A percentile compares a stretch with the other conserved stretches of the same genome.
Evolutionary conservation across 495 filamentous ascomycete genomes (phyloP).

Genomic region (Podospora appendiculata): DNA sequence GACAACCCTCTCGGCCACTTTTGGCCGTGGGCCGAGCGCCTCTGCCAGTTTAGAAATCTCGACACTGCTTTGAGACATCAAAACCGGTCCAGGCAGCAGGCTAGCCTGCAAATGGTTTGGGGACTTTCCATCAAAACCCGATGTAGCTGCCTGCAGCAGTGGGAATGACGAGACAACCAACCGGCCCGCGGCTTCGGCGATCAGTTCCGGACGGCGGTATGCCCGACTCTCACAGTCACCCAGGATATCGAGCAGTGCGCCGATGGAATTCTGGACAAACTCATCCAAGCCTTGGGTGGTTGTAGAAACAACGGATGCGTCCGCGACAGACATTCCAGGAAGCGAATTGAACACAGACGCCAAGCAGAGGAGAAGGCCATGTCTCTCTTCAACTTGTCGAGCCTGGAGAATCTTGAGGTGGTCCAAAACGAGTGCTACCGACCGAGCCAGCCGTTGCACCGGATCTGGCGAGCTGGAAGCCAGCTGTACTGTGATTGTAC

Average conservation of each 20-base stretch:
- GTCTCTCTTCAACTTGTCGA: conserved; percentile 58
- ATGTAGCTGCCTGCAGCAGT: conserved; percentile 21
- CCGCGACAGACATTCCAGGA: conserved; percentile 9
- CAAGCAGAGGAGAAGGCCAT: conserved; percentile 59
- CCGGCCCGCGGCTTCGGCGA: conserved; percentile 55
- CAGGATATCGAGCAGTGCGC: conserved; percentile 23
- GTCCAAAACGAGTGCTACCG: conserved; percentile 28
- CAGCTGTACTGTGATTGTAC: conserved; percentile 43
- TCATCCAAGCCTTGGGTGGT: not conserved
- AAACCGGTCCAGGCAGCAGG: conserved; percentile 13
- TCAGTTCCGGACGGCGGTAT: conserved; percentile 59
- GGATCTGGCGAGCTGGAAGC: conserved; percentile 10
- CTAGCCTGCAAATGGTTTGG: not conserved
- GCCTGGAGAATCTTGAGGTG: conserved; percentile 41
- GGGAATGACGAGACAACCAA: conserved; percentile 43
- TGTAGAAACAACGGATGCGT: not conserved
- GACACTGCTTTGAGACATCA: conserved; percentile 7
- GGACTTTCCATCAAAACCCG: not conserved
- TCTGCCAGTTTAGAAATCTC: conserved; percentile 11
- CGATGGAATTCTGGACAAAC: conserved; percentile 8
- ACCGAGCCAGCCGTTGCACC: conserved; percentile 18
- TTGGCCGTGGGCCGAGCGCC: conserved; percentile 2
- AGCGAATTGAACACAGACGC: conserved; percentile 36
- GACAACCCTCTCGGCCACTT: conserved; percentile 4
- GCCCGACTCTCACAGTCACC: conserved; percentile 26